Evolutionary conservation across 2,329 filamentous ascomycete genomes (phyloP).

Genomic region (Monosporascus cannonballus): DNA sequence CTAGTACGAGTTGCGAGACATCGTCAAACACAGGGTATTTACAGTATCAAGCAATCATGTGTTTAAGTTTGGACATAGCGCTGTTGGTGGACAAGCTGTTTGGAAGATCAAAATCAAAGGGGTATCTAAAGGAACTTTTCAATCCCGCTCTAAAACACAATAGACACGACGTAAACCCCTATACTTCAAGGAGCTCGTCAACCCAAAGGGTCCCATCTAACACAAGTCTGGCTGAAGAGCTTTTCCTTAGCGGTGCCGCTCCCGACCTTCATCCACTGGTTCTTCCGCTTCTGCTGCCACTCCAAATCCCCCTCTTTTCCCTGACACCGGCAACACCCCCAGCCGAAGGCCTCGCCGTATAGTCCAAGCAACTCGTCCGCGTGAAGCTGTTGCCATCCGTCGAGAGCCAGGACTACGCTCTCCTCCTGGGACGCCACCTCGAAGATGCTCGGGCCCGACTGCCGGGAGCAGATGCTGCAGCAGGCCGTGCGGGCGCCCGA

Average conservation of each 20-base stretch:
- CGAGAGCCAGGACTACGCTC: slow-evolving; percentile 12
- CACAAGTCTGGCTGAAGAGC: slow-evolving; percentile 2
- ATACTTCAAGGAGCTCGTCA: not conserved
- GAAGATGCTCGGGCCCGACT: slow-evolving; percentile 12
- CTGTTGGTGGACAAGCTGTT: no score
- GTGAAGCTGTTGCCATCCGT: slow-evolving; percentile 10
- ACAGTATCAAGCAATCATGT: no score
- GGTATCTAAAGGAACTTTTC: no score
- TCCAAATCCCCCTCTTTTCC: slow-evolving; percentile 9
- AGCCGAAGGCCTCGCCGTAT: slow-evolving; percentile 15
- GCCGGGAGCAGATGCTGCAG: slow-evolving; percentile 12
- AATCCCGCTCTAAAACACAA: no score
- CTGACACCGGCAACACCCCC: slow-evolving; percentile 11
- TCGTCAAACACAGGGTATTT: no score
- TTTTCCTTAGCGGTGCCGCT: slow-evolving; percentile 5
- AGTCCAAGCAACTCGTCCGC: slow-evolving; percentile 11
- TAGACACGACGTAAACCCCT: no score
- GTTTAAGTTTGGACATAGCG: no score
- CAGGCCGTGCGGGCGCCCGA: slow-evolving; percentile 2
- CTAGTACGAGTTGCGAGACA: no score
- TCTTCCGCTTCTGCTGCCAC: slow-evolving; percentile 13
- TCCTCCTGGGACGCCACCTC: slow-evolving; percentile 14
- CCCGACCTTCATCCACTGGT: slow-evolving; percentile 12
- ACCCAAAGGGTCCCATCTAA: slow-evolving; percentile 12
- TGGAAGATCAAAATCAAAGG: no score